Evolutionary conservation across 768 basidiomycete species (phyloP), one percentile per base, ranked within the genome.

Genomic region (Brasilioporus rufonigricans): DNA sequence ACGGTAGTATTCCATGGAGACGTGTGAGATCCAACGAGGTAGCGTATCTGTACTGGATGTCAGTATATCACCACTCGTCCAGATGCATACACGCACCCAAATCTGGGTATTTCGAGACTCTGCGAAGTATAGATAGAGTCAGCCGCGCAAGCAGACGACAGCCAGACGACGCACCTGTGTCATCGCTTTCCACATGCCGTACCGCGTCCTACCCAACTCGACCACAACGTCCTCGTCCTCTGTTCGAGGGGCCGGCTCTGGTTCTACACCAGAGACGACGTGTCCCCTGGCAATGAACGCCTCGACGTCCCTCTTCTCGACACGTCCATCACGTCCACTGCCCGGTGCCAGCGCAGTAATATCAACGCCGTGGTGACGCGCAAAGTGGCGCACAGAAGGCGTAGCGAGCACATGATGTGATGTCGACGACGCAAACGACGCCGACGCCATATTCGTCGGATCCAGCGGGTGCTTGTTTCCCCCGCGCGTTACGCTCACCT

Each of bases 111-210:
- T 62, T 88, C 83, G 50, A 94, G 77, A 61, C 91, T 91, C 91
- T 91, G 60, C 6, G 50, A 18, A 32, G 27, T 24, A 36, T 16
- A 19, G 3, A 39, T 18, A 21, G n/a, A 19, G 4, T 62, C 19
- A 61, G 45, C 10, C 8, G 32, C 0, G 6, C 18, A n/a, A 24
- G 3, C 18, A n/a, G 13, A 39, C 16, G 41, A 32, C 1, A 19
- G 13, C 19, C 12, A 36, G 19, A 40, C 19, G 58, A 52, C 73
- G 26, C 46, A 86, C 90, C 81, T 89, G 90, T 11, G 77, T 81
- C 92, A 94, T 94, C 3, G 90, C 87, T 61, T 89, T 90, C 86
- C 84, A 94, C 92, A 94, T 95, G 11, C 84, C 85, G 64, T 84
- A 82, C 50, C 92, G 76, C 14, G 89, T 91, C 59, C 90, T 75